These are phyloP conservation scores for Magnaporthales sp. DNA, from an alignment of 2,329 filamentous ascomycete genomes.

Conservation along the genomic window DNA sequence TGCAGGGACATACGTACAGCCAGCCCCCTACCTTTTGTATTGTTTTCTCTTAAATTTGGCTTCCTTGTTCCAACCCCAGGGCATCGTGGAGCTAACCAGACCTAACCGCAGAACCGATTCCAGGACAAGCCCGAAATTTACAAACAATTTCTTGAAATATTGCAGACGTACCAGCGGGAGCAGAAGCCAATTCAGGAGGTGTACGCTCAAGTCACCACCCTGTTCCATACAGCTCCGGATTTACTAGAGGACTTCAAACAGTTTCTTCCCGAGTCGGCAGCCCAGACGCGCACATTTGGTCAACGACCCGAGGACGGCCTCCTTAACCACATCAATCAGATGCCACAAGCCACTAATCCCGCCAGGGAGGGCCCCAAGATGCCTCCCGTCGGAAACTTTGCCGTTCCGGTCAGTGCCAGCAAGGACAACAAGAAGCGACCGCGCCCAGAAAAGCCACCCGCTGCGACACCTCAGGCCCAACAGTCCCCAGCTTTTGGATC, in stretches of 20 bases:
- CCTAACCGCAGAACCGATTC: conserved; percentile 70
- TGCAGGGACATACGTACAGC: background rate
- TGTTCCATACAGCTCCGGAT: conserved; percentile 91
- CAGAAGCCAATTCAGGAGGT: conserved; percentile 98
- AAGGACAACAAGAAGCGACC: conserved; percentile 89
- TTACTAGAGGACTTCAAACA: conserved; percentile 98
- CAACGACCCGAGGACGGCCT: conserved; percentile 52
- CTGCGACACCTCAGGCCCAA: background rate
- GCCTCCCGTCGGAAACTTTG: conserved; percentile 92
- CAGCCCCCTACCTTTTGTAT: background rate
- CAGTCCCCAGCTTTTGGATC: conserved; percentile 22
- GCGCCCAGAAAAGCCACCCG: conserved; percentile 44
- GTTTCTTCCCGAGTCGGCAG: conserved; percentile 82
- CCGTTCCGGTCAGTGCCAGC: conserved; percentile 67
- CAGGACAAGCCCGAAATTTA: conserved; percentile 96
- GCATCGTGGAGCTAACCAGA: conserved; percentile 1
- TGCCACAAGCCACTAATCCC: conserved; percentile 41
- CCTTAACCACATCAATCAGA: conserved; percentile 37
- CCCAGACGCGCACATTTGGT: conserved; percentile 43
- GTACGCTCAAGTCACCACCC: conserved; percentile 88
- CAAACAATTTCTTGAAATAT: conserved; percentile 96
- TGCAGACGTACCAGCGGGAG: conserved; percentile 96
- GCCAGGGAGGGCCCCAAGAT: conserved; percentile 62
- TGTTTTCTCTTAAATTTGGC: background rate
- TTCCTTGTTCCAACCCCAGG: conserved; percentile 2